Evolutionary conservation across 176 grass and related monocot species (phyloP).

Genomic region (Poa annua): DNA sequence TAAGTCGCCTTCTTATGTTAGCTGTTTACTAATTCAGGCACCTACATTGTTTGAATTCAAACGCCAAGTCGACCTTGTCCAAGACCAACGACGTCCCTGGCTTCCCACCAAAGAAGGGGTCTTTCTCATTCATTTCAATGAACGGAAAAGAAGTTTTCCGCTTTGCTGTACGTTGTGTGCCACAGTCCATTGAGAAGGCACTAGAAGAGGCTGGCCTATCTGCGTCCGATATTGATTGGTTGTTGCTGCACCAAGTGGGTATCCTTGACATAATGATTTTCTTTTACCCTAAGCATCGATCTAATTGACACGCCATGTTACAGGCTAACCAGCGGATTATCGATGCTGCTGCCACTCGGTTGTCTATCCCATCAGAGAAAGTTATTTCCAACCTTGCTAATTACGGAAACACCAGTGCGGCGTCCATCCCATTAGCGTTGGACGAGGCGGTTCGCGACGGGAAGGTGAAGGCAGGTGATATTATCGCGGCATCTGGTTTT

Average conservation of each 20-base stretch:
- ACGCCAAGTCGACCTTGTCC: slow-evolving; percentile 48
- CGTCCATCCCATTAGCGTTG: slow-evolving; percentile 94
- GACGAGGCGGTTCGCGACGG: slow-evolving; percentile 81
- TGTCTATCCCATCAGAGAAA: slow-evolving; percentile 86
- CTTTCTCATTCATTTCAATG: slow-evolving; percentile 86
- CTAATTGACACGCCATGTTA: slow-evolving; percentile 17
- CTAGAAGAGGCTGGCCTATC: slow-evolving; percentile 71
- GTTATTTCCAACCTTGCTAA: slow-evolving; percentile 92
- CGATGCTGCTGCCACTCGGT: slow-evolving; percentile 73
- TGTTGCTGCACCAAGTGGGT: slow-evolving; percentile 92
- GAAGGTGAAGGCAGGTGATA: slow-evolving; percentile 76
- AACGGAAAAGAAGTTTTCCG: slow-evolving; percentile 98
- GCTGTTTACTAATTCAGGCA: slow-evolving; percentile 58
- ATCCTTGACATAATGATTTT: not conserved
- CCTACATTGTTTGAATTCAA: slow-evolving; percentile 44
- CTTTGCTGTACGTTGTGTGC: slow-evolving; percentile 85
- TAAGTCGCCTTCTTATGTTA: slow-evolving; percentile 32
- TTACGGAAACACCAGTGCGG: slow-evolving; percentile 91
- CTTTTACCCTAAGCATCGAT: not conserved
- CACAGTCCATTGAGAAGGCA: slow-evolving; percentile 78
- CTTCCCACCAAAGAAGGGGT: slow-evolving; percentile 78
- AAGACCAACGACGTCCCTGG: slow-evolving; percentile 61
- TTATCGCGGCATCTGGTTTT: slow-evolving; percentile 78
- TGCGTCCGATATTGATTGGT: slow-evolving; percentile 82
- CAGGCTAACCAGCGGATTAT: slow-evolving; percentile 94